Conservation (phyloP, 345 rosid species). For the Gossypium arboreum region DNA sequence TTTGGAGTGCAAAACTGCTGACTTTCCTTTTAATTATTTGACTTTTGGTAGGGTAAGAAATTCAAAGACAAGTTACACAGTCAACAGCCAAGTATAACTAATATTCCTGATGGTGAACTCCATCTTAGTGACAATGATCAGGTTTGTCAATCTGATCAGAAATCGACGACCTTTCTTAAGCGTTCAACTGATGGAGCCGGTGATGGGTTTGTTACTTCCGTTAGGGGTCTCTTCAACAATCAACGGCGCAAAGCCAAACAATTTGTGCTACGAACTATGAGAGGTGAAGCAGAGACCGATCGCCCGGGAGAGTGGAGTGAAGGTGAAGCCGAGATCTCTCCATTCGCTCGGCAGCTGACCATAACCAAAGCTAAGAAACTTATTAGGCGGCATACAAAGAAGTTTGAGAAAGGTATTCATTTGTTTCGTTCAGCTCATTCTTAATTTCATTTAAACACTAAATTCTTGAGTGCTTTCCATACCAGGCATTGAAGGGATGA, state of each 20-base stretch:
- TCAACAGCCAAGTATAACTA: conserved; percentile 40
- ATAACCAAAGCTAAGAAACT: conserved; percentile 86
- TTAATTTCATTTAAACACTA: not conserved
- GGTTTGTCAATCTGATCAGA: conserved; percentile 56
- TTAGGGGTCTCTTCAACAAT: conserved; percentile 81
- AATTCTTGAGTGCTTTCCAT: not conserved
- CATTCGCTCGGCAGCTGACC: conserved; percentile 87
- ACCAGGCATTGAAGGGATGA: not conserved
- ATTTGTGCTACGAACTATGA: conserved; percentile 88
- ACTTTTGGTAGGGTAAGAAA: conserved; percentile 73
- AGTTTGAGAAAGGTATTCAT: conserved; percentile 67
- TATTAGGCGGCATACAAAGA: conserved; percentile 83
- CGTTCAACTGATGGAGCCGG: conserved; percentile 93
- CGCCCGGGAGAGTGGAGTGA: conserved; percentile 89
- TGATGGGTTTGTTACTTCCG: conserved; percentile 94
- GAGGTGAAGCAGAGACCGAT: conserved; percentile 86
- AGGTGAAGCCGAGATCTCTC: conserved; percentile 80
- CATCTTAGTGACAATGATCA: conserved; percentile 69
- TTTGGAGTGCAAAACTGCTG: not conserved
- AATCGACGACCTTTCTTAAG: conserved; percentile 60
- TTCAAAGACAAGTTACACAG: conserved; percentile 73
- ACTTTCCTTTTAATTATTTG: conserved; percentile 14
- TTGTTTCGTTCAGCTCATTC: not conserved
- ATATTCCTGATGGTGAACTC: conserved; percentile 59
- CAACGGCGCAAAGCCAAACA: conserved; percentile 92